Base-by-base conservation (phyloP, 192 early-diverging fungal genomes). In the Umbelopsis vinacea region DNA sequence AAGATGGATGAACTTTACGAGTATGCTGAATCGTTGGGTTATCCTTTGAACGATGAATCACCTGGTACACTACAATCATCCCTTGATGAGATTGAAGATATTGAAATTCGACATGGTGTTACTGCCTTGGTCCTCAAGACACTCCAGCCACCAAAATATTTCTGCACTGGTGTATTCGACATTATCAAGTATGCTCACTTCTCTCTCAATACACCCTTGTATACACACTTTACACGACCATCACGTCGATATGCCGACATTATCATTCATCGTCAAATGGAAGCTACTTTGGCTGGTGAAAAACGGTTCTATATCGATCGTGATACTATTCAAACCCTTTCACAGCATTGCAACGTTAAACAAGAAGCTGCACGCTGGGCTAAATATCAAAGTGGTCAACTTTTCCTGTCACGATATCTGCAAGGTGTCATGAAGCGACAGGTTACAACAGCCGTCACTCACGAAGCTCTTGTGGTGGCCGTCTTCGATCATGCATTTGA, bases 211-310 rank as follows among this genome's bases (percentile, higher is more conserved):
- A 87, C 88, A 4, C 87, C 85, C 2, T 92, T 99, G 46, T 99
- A 97, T 85, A 98, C 98, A 14, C 98, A 99, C 75, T 99, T 99
- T 75, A 99, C 97, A 8, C 92, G 92, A 3, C 98, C 98, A 2
- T 97, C 97, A 76, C 95, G 95, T 68, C 93, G 98, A 24, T 99
- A 97, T 79, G 90, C 97, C 37, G 97, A 99, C 83, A 88, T 99
- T 67, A 87, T 97, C 79, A 97, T 98, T n/a, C 97, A 99, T 75
- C 89, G 98, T 5, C 83, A 95, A 73, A 78, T 99, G 21, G 91
- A 93, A 48, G 92, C 93, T 0, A 76, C 79, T 21, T 71, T 86
- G 14, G 17, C 73, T 24, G 77, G 76, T 52, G 86, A 88, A 46
- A 74, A 76, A 50, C 76, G 77, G 33, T 88, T 86, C 73, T 88